Conservation (phyloP, 805 yeast species). For the Lachancea quebecensis region DNA sequence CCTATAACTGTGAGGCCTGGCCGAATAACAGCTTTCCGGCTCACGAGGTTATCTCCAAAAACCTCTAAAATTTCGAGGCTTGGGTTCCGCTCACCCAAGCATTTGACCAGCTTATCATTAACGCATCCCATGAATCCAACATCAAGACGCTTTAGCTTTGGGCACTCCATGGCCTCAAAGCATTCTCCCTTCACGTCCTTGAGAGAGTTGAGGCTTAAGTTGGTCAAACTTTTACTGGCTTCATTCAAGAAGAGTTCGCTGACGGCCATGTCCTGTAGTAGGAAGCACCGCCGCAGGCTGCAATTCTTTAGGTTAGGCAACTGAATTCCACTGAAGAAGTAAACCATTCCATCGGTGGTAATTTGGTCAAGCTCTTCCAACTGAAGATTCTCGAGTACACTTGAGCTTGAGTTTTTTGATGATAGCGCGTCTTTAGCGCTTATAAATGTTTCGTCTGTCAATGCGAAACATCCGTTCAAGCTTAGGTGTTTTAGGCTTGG, state of each 20-base stretch:
- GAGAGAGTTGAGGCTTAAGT: slow-evolving; percentile 69
- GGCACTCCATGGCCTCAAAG: slow-evolving; percentile 44
- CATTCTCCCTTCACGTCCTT: slow-evolving; percentile 45
- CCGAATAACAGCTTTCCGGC: slow-evolving; percentile 45
- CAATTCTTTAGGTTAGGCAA: slow-evolving; percentile 53
- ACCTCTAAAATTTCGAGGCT: slow-evolving; percentile 65
- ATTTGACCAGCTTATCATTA: slow-evolving; percentile 59
- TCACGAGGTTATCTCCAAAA: slow-evolving; percentile 69
- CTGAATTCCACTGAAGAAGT: slow-evolving; percentile 44
- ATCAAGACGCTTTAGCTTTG: slow-evolving; percentile 62
- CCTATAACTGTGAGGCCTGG: slow-evolving; percentile 62
- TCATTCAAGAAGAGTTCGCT: slow-evolving; percentile 57
- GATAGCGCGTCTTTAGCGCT: slow-evolving; percentile 58
- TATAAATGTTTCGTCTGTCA: slow-evolving; percentile 57
- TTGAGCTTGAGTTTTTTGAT: slow-evolving; percentile 24
- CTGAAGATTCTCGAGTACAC: slow-evolving; percentile 48
- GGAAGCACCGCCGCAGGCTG: slow-evolving; percentile 58
- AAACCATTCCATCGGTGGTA: slow-evolving; percentile 59
- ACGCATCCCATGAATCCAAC: slow-evolving; percentile 73
- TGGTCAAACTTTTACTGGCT: slow-evolving; percentile 51
- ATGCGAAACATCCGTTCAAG: slow-evolving; percentile 64
- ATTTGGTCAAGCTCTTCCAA: slow-evolving; percentile 54
- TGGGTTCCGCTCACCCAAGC: slow-evolving; percentile 52
- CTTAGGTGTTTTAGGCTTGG: slow-evolving; percentile 48
- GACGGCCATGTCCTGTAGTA: slow-evolving; percentile 57